A percentile compares a stretch with the other conserved stretches of the same genome.
phyloP scores from a whole-genome alignment of 1,139 yeast species.

The Candida labiduridarum region DNA sequence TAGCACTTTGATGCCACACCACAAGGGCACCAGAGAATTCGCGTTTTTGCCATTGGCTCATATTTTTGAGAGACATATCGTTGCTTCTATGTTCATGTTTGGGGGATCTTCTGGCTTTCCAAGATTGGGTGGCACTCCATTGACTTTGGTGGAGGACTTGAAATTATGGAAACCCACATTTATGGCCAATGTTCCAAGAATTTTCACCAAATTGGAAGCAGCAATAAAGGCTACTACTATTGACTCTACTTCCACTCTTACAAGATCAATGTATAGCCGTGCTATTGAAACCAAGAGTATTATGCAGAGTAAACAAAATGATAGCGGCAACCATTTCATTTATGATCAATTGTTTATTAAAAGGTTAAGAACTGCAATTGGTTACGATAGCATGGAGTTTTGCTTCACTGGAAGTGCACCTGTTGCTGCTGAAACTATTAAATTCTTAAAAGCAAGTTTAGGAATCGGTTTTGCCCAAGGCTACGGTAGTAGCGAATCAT shows the following conservation, averaged over 20 bases:
- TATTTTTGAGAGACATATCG: constrained; percentile 40
- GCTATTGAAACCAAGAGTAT: constrained; percentile 22
- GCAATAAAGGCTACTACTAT: constrained; percentile 46
- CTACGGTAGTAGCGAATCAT: constrained; percentile 77
- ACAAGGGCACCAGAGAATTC: constrained; percentile 21
- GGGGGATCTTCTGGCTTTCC: constrained; percentile 51
- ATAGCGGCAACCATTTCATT: constrained; percentile 30
- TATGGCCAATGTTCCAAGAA: constrained; percentile 65
- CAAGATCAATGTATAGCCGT: constrained; percentile 21
- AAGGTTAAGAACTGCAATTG: constrained; percentile 57
- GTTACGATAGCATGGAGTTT: constrained; percentile 51
- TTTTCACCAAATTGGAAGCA: constrained; percentile 62
- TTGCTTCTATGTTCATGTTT: constrained; percentile 28
- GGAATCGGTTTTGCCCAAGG: constrained; percentile 67
- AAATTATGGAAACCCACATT: constrained; percentile 54
- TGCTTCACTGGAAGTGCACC: constrained; percentile 76
- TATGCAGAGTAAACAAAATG: constrained; percentile 24
- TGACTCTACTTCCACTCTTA: constrained; percentile 20
- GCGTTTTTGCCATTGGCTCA: constrained; percentile 41
- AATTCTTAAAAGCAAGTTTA: constrained; percentile 63
- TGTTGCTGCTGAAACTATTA: constrained; percentile 58
- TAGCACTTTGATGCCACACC: constrained; percentile 14
- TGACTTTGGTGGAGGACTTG: constrained; percentile 58
- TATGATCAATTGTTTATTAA: constrained; percentile 54
- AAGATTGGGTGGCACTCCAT: constrained; percentile 43